Conservation (phyloP, 2,329 filamentous ascomycete species). For the Fusarium agapanthi region DNA sequence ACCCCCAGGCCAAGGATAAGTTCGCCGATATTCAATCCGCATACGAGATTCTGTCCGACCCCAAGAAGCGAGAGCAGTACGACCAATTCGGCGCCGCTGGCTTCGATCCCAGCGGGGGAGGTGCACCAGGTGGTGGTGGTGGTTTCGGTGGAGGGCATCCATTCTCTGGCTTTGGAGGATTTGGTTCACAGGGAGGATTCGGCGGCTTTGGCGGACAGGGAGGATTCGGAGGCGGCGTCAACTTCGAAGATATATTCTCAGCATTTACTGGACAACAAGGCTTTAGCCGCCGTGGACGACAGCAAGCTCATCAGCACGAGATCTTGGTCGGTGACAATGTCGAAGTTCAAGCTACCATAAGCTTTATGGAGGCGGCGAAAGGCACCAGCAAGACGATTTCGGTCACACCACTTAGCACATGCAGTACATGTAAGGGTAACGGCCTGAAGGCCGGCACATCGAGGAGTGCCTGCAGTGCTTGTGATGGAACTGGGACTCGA, state of each 20-base stretch:
- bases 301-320: constrained; percentile 77
- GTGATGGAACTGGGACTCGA: constrained; percentile 85
- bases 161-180: constrained; percentile 63
- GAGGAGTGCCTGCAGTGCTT: constrained; percentile 77
- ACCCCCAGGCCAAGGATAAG: constrained; percentile 89
- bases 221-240: constrained; percentile 84
- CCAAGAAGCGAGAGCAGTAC: constrained; percentile 91
- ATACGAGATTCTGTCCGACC: constrained; percentile 92
- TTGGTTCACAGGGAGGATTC: constrained; percentile 30
- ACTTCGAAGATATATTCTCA: constrained; percentile 95
- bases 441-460: constrained; percentile 85
- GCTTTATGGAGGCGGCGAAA: constrained; percentile 95
- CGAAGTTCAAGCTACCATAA: constrained; percentile 91
- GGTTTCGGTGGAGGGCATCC: constrained; percentile 72
- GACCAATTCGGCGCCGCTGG: constrained; percentile 90
- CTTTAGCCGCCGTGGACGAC: constrained; percentile 59
- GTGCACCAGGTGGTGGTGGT: constrained; percentile 66
- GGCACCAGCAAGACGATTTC: constrained; percentile 88
- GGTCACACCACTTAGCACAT: constrained; percentile 83
- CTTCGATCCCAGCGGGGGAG: constrained; percentile 77
- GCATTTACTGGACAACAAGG: constrained; percentile 74
- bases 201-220: constrained; percentile 55
- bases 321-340: constrained; percentile 95
- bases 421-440: constrained; percentile 82
- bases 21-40: constrained; percentile 93